Base-by-base conservation (phyloP, 2,329 filamentous ascomycete genomes). In the Dactylonectria macrodidyma region DNA sequence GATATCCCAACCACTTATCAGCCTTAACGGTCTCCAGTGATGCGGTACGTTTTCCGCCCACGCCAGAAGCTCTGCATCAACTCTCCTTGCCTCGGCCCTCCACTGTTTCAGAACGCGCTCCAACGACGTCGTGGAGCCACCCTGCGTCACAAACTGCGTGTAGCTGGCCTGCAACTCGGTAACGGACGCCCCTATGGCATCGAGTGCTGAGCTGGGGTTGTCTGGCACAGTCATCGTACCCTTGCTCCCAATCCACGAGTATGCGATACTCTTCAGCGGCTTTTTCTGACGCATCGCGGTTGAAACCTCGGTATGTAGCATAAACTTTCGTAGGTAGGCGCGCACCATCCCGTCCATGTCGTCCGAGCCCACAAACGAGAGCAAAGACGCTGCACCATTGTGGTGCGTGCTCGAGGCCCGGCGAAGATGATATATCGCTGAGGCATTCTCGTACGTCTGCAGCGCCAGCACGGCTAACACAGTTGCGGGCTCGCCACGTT, bases 401-500 rank as follows among this genome's bases (percentile, higher is more conserved):
- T 68, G 65, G 5, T 73, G 71, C 2, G 62, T 60, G 0, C 59
- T 52, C 0, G 71, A 48, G 2, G 71, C 66, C 33, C 33, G 63
- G 1, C 44, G 2, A 0, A 63, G 65, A 0, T 57, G 62, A 0
- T 48, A 64, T 22, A 72, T 50, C 3, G 71, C 71, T 0, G 70
- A 63, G 0, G 71, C 0, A 6, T 67, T 73, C 2, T 71, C 71
- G 14, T 72, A 55, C 3, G 59, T 34, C 30, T 73, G 71, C 1
- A 73, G 33, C n/a, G 72, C 44, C 2, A 73, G 55, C 1, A 65
- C 60, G 1, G 71, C 55, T 0, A 73, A 3, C 2, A 72, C 71
- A 0, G 70, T 73, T 0, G 60, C 70, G 11, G 69, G 68, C 0
- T 30, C 24, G 0, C 10, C 46, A 9, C 54, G 47, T 6, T 71